Percentiles rank a stretch among this genome's conserved stretches.
Conservation (phyloP, 2,329 filamentous ascomycete species). For the Beauveria scarabaeidicola region DNA sequence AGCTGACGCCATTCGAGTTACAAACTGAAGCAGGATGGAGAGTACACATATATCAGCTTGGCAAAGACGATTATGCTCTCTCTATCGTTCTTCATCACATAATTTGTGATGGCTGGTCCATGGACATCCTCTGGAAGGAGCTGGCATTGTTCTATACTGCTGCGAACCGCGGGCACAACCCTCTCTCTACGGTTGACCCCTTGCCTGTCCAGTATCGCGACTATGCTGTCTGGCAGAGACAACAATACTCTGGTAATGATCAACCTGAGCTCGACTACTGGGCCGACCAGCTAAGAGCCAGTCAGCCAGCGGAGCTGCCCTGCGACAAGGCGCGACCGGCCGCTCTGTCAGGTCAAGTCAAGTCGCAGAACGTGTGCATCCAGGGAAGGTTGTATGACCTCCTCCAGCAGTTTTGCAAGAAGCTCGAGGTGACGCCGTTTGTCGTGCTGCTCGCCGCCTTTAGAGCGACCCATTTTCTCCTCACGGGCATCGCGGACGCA, state of each 20-base stretch:
- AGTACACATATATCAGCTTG: slow-evolving; percentile 10
- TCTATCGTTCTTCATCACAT: slow-evolving; percentile 11
- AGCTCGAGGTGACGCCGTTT: background rate
- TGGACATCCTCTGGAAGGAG: slow-evolving; percentile 11
- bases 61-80: slow-evolving; percentile 13
- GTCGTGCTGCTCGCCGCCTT: slow-evolving; percentile 9
- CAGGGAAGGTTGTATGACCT: slow-evolving; percentile 5
- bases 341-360: slow-evolving; percentile 4
- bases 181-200: slow-evolving; percentile 10
- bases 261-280: slow-evolving; percentile 16
- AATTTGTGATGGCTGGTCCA: slow-evolving; percentile 5
- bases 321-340: slow-evolving; percentile 11
- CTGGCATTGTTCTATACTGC: slow-evolving; percentile 13
- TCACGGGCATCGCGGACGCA: slow-evolving; percentile 9
- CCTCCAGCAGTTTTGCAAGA: slow-evolving; percentile 1
- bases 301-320: slow-evolving; percentile 12
- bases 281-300: slow-evolving; percentile 10
- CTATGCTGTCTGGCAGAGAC: slow-evolving; percentile 16
- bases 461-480: slow-evolving; percentile 3
- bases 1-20: slow-evolving; percentile 17
- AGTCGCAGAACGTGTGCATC: background rate
- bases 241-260: slow-evolving; percentile 7
- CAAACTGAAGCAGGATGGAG: slow-evolving; percentile 17
- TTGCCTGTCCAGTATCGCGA: slow-evolving; percentile 20
- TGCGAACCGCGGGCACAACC: slow-evolving; percentile 12